A percentile compares a stretch with the other conserved stretches of the same genome.
Evolutionary conservation across 2,329 filamentous ascomycete species (phyloP).

Genomic region (Colletotrichum theobromicola): DNA sequence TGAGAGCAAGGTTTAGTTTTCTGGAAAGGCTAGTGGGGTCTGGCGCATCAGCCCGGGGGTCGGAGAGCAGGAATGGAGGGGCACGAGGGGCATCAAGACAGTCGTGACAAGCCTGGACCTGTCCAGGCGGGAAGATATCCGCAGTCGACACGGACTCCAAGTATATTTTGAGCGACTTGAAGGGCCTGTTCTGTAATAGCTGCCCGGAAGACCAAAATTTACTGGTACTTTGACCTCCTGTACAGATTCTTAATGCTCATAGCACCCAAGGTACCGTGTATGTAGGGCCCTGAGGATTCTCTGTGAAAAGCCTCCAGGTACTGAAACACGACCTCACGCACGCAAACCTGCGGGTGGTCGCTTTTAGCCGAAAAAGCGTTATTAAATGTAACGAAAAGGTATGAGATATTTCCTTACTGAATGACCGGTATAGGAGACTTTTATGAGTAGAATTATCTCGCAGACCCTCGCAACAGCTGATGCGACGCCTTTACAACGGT

Average conservation of each 20-base stretch:
- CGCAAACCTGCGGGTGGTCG: background rate
- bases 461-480: background rate
- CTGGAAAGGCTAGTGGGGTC: background rate
- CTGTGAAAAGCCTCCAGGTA: background rate
- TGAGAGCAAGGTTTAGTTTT: background rate
- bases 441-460: background rate
- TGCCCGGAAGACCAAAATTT: background rate
- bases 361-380: background rate
- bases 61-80: slow-evolving; percentile 3
- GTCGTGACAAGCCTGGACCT: background rate
- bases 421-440: background rate
- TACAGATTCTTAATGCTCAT: background rate
- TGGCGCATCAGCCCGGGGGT: background rate
- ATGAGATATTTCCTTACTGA: background rate
- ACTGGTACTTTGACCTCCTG: background rate
- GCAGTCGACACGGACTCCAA: background rate
- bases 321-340: background rate
- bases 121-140: background rate
- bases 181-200: background rate
- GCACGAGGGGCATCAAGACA: background rate
- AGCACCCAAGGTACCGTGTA: background rate
- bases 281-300: background rate
- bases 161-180: background rate
- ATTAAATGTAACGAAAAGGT: background rate
- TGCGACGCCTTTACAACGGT: background rate